A percentile compares a stretch with the other conserved stretches of the same genome.
Evolutionary conservation across 257 asterid species (phyloP).

Genomic region (Sherardia arvensis): DNA sequence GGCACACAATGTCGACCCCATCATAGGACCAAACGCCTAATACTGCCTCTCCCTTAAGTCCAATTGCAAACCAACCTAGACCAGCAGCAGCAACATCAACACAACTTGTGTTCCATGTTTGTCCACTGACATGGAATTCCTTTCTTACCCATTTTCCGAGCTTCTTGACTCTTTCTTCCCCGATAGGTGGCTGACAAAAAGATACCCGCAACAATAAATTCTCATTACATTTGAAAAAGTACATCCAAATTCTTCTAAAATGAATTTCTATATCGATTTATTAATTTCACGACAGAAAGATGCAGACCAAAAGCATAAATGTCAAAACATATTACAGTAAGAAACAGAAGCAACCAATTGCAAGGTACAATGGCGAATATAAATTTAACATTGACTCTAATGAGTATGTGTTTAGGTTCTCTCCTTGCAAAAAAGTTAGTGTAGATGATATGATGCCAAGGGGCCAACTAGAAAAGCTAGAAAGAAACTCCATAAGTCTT

Average conservation of each 20-base stretch:
- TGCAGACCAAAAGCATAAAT: neutral
- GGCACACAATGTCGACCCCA: slow-evolving; percentile 51
- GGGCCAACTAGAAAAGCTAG: neutral
- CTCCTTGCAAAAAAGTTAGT: neutral
- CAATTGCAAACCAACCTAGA: slow-evolving; percentile 87
- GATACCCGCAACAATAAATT: neutral
- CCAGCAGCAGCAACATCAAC: slow-evolving; percentile 72
- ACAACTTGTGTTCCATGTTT: slow-evolving; percentile 62
- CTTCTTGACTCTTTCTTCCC: slow-evolving; percentile 47
- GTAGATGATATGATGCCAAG: neutral
- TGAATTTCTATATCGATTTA: neutral
- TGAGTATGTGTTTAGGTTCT: neutral
- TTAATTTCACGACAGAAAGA: neutral
- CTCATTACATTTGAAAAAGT: neutral
- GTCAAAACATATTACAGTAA: neutral
- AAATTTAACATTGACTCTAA: neutral
- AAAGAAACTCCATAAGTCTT: neutral
- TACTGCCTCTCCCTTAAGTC: slow-evolving; percentile 64
- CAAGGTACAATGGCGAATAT: neutral
- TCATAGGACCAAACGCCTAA: slow-evolving; percentile 74
- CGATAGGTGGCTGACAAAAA: slow-evolving; percentile 75
- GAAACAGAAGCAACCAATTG: neutral
- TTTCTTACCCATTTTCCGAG: slow-evolving; percentile 72
- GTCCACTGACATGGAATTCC: slow-evolving; percentile 49
- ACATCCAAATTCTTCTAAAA: neutral